Percentiles rank a stretch among this genome's conserved stretches.
phyloP scores from a whole-genome alignment of 305 asterid genomes.

The Salvia sclarea region DNA sequence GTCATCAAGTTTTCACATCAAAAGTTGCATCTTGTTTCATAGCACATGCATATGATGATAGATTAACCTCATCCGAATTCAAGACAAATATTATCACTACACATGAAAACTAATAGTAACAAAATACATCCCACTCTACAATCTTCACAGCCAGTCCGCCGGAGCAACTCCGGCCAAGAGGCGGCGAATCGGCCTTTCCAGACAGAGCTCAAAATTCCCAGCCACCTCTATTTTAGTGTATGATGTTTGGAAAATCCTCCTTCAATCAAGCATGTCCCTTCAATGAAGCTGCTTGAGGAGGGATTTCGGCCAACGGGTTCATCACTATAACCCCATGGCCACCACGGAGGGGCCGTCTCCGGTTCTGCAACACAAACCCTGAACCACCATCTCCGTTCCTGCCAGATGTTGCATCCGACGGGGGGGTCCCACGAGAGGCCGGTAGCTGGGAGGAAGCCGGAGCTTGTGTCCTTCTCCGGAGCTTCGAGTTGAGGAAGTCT shows the following conservation, averaged over 20 bases:
- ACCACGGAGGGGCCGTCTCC: constrained; percentile 44
- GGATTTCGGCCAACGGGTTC: constrained; percentile 74
- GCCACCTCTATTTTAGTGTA: background rate
- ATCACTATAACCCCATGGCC: constrained; percentile 59
- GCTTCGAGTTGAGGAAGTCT: constrained; percentile 62
- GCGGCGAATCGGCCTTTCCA: background rate
- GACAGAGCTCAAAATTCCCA: background rate
- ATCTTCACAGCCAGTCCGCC: background rate
- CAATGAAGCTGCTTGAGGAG: constrained; percentile 39
- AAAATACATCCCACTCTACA: constrained; percentile 20
- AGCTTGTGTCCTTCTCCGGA: constrained; percentile 58
- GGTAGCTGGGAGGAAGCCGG: constrained; percentile 38
- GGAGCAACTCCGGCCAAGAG: background rate
- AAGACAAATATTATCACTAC: constrained; percentile 10
- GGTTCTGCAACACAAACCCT: constrained; percentile 36
- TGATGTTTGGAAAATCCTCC: constrained; percentile 18
- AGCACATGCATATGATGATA: too few relatives aligned
- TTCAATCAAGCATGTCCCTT: constrained; percentile 18
- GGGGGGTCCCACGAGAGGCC: constrained; percentile 39
- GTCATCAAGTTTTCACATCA: too few relatives aligned
- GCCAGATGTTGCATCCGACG: constrained; percentile 26
- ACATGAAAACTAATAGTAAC: constrained; percentile 1
- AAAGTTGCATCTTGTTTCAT: too few relatives aligned
- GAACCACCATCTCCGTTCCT: constrained; percentile 30
- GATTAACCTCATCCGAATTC: background rate